Conservation (phyloP, 1,139 yeast genomes). For the Yamadazyma atlantica region DNA sequence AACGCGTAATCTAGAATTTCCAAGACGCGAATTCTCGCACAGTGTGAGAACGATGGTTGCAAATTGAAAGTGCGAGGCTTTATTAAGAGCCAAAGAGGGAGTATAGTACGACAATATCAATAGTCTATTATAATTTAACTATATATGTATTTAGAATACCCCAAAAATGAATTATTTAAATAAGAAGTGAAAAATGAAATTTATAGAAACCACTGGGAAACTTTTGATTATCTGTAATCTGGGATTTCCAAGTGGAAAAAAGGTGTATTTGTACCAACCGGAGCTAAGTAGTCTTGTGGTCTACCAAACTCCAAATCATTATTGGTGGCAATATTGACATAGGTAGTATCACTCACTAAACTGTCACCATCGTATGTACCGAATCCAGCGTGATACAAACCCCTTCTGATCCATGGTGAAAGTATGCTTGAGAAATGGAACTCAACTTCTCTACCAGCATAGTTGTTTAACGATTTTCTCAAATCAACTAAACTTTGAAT, state of each 20-base stretch:
- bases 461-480: conserved; percentile 66
- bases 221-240: conserved; percentile 51
- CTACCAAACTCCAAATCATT: conserved; percentile 34
- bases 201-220: too few relatives aligned
- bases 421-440: conserved; percentile 85
- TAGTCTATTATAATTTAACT: too few relatives aligned
- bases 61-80: too few relatives aligned
- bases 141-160: too few relatives aligned
- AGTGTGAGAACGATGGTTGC: too few relatives aligned
- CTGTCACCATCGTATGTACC: conserved; percentile 57
- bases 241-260: conserved; percentile 89
- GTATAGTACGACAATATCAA: too few relatives aligned
- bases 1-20: not conserved
- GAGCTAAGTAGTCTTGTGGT: conserved; percentile 46
- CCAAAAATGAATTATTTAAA: too few relatives aligned
- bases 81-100: too few relatives aligned
- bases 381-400: conserved; percentile 74
- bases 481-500: conserved; percentile 77
- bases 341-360: conserved; percentile 39
- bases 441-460: conserved; percentile 83
- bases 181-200: too few relatives aligned
- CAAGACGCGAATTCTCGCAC: not conserved
- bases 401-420: conserved; percentile 85
- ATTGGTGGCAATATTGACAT: conserved; percentile 41
- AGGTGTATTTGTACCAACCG: conserved; percentile 74